Percentiles rank a stretch among this genome's conserved stretches.
Evolutionary conservation across 805 yeast species (phyloP).

Genomic region (Deakozyma indianensis): DNA sequence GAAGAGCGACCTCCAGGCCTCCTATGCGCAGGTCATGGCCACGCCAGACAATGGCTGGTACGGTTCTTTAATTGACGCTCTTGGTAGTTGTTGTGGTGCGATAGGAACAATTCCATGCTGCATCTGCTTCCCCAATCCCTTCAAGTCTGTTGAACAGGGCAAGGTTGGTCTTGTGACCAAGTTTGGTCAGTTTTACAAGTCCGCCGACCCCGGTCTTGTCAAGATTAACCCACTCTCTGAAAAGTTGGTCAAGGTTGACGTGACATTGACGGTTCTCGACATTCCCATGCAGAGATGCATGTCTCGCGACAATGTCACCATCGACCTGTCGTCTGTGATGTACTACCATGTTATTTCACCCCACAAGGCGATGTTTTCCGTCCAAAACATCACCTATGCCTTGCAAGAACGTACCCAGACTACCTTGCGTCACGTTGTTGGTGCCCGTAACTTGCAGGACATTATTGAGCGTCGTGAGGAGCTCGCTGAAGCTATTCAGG

Average conservation of each 20-base stretch:
- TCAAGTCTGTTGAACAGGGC: constrained; percentile 47
- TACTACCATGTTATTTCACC: constrained; percentile 57
- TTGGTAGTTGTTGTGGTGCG: constrained; percentile 36
- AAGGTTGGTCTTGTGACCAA: constrained; percentile 52
- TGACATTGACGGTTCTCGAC: constrained; percentile 46
- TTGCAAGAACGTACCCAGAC: constrained; percentile 57
- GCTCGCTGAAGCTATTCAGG: constrained; percentile 49
- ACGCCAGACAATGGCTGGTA: constrained; percentile 23
- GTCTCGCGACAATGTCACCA: constrained; percentile 56
- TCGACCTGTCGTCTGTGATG: constrained; percentile 48
- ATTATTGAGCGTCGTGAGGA: constrained; percentile 62
- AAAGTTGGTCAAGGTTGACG: constrained; percentile 32
- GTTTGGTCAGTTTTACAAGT: constrained; percentile 49
- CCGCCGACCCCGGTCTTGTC: constrained; percentile 56
- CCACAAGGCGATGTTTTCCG: constrained; percentile 47
- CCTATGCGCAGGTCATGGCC: constrained; percentile 23
- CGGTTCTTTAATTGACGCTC: constrained; percentile 17
- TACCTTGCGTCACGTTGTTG: constrained; percentile 58
- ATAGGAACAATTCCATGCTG: constrained; percentile 43
- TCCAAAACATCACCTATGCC: constrained; percentile 38
- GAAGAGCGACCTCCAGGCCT: constrained; percentile 15
- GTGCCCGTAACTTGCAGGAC: constrained; percentile 51
- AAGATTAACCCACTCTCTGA: constrained; percentile 56
- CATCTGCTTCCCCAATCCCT: constrained; percentile 43
- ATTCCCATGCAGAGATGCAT: constrained; percentile 55